Evolutionary conservation across 2,329 filamentous ascomycete genomes (phyloP).

Genomic region (Calonectria pseudoturangicola): DNA sequence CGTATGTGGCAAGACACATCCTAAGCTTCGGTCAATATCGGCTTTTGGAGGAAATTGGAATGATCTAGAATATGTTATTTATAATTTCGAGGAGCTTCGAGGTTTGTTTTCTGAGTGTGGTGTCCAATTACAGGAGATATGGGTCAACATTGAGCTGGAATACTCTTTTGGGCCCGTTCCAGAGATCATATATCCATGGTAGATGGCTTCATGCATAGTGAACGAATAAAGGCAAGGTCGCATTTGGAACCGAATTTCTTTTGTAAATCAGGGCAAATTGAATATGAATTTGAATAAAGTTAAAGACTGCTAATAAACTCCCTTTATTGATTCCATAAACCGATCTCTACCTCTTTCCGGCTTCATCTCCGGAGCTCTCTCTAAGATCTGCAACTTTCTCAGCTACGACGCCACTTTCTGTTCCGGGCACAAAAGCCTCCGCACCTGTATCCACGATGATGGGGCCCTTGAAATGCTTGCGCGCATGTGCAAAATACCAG

Average conservation of each 20-base stretch:
- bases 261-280: background rate
- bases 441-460: constrained; percentile 43
- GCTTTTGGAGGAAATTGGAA: background rate
- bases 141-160: background rate
- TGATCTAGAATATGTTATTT: background rate
- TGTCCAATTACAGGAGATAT: background rate
- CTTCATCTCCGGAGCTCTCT: constrained; percentile 43
- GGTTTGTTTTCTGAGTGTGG: background rate
- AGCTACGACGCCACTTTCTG: constrained; percentile 27
- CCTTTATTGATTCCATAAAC: background rate
- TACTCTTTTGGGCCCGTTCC: background rate
- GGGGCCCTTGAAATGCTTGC: constrained; percentile 78
- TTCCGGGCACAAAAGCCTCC: constrained; percentile 35
- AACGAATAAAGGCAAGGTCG: background rate
- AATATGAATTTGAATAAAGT: constrained; percentile 21
- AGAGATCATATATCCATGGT: background rate
- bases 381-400: constrained; percentile 41
- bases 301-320: constrained; percentile 9
- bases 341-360: constrained; percentile 34
- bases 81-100: background rate
- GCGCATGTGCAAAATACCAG: constrained; percentile 78
- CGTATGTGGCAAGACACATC: background rate
- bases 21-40: background rate
- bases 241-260: background rate
- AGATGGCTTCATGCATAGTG: background rate